These are phyloP conservation scores for Hylodesmum podocarpum DNA, from an alignment of 306 rosid genomes.

Conservation along the genomic window DNA sequence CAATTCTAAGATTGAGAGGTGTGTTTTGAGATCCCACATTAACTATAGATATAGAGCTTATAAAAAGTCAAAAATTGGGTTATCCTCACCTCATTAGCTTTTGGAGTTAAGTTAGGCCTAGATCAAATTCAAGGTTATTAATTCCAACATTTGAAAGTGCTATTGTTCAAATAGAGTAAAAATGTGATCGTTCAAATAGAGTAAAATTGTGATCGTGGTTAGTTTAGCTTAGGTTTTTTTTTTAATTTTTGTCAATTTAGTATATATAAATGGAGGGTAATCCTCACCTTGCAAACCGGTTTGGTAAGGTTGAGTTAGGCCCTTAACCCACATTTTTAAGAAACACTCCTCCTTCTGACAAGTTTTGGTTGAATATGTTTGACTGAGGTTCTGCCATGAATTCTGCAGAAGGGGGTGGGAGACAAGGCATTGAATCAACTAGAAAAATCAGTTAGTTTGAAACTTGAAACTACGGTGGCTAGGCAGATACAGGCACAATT, in stretches of 20 bases:
- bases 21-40: background rate
- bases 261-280: too few species aligned
- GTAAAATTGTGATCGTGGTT: background rate
- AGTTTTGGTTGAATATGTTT: slow-evolving; percentile 17
- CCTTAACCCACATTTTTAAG: too few species aligned
- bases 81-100: background rate
- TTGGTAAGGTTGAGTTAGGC: too few species aligned
- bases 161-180: slow-evolving; percentile 15
- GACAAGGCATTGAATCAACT: slow-evolving; percentile 65
- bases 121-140: background rate
- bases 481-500: slow-evolving; percentile 73
- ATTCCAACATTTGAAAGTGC: slow-evolving; percentile 20
- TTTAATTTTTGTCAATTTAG: background rate
- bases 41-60: background rate
- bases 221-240: background rate
- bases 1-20: background rate
- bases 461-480: slow-evolving; percentile 62
- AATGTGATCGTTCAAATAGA: background rate
- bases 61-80: background rate
- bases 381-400: slow-evolving; percentile 27
- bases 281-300: too few species aligned
- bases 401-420: slow-evolving; percentile 72
- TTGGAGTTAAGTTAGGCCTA: background rate
- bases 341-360: too few species aligned
- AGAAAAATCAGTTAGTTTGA: slow-evolving; percentile 60